Conservation (phyloP, 441 rosid species). For the Jatropha multifida region DNA sequence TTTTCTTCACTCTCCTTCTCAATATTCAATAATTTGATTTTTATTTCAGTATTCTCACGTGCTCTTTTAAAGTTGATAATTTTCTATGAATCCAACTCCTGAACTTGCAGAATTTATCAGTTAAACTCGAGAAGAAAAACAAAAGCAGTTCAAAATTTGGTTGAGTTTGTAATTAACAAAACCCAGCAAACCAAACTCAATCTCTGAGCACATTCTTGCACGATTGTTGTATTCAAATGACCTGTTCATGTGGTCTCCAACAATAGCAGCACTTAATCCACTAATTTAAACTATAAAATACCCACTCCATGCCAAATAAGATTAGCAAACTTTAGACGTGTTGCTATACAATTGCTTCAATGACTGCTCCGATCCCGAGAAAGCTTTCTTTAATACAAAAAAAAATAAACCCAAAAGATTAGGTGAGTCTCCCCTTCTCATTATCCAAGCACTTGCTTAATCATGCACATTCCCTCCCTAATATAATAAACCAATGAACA, state of each 20-base stretch:
- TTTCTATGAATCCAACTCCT: no score
- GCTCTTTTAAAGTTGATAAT: no score
- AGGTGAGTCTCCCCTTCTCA: conserved; percentile 31
- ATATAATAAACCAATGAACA: conserved; percentile 17
- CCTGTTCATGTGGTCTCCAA: conserved; percentile 43
- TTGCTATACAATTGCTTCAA: conserved; percentile 24
- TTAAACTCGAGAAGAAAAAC: no score
- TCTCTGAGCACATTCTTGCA: conserved; percentile 10
- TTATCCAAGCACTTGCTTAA: conserved; percentile 13
- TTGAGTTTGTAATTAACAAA: no score
- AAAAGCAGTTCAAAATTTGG: background rate
- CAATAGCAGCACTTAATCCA: conserved; percentile 24
- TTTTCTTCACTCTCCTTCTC: no score
- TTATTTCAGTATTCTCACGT: no score
- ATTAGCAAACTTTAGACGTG: conserved; percentile 29
- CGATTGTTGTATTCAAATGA: conserved; percentile 5
- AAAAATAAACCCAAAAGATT: conserved; percentile 23
- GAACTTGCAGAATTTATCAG: no score
- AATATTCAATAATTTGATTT: no score
- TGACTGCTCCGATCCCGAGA: conserved; percentile 41
- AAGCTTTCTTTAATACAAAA: conserved; percentile 22
- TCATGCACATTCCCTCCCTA: conserved; percentile 16
- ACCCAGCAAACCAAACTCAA: background rate
- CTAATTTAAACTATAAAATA: conserved; percentile 20
- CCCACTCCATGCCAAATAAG: conserved; percentile 25